These are phyloP conservation scores for Triticum timopheevii DNA, from an alignment of 176 grass and related monocot genomes.

Conservation along the genomic window DNA sequence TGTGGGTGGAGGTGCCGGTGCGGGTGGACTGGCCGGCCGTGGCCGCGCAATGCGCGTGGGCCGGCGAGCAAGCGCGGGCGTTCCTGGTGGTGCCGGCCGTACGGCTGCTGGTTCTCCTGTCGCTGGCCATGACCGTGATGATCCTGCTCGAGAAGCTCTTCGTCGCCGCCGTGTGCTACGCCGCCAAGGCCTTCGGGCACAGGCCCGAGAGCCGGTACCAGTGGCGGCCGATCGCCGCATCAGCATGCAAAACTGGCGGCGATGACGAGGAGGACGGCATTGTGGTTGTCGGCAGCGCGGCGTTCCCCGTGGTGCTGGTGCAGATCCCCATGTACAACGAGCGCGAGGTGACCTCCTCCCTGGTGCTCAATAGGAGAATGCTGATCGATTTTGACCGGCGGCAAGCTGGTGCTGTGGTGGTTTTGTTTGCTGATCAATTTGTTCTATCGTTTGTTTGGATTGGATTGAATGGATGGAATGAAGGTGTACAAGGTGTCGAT, in stretches of 20 bases:
- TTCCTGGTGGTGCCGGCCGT: constrained; percentile 51
- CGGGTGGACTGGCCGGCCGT: constrained; percentile 33
- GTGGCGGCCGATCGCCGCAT: constrained; percentile 39
- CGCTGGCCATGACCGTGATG: constrained; percentile 68
- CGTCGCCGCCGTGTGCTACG: constrained; percentile 39
- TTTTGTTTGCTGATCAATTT: background rate
- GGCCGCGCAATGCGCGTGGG: constrained; percentile 27
- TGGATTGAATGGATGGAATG: background rate
- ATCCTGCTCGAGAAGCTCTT: constrained; percentile 73
- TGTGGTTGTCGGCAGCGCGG: background rate
- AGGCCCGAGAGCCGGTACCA: constrained; percentile 60
- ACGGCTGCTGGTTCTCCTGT: constrained; percentile 30
- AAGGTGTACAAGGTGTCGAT: constrained; percentile 98
- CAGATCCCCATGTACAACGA: constrained; percentile 77
- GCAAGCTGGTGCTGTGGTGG: background rate
- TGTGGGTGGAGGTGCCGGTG: constrained; percentile 34
- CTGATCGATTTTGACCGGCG: too few relatives aligned
- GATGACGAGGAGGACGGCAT: constrained; percentile 24
- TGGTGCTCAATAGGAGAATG: background rate
- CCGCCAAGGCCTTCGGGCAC: constrained; percentile 34
- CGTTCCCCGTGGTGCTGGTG: constrained; percentile 79
- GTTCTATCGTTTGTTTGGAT: too few relatives aligned
- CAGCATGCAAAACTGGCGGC: background rate
- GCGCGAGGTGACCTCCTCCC: constrained; percentile 47
- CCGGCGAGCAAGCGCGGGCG: constrained; percentile 28